A percentile compares a stretch with the other conserved stretches of the same genome.
phyloP scores from a whole-genome alignment of 306 rosid species.

The Acacia acuminata region DNA sequence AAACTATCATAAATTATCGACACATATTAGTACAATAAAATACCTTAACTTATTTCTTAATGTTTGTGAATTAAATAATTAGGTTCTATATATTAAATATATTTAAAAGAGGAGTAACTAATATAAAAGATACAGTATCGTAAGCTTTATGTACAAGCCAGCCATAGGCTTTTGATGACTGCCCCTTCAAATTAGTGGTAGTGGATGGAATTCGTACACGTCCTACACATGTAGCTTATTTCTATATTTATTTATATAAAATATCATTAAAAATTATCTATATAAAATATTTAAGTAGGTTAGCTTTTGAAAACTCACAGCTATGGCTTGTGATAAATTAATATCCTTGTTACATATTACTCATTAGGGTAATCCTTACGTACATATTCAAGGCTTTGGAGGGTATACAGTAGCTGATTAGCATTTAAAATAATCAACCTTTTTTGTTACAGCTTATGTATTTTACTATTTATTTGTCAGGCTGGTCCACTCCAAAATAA shows the following conservation, averaged over 20 bases:
- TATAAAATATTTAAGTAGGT: neutral
- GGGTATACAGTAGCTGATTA: too few relatives aligned
- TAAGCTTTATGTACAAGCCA: conserved; percentile 41
- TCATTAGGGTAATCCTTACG: neutral
- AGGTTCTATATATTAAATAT: too few relatives aligned
- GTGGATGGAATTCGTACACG: neutral
- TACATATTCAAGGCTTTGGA: neutral
- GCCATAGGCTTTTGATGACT: conserved; percentile 37
- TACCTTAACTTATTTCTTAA: too few relatives aligned
- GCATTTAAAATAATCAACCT: neutral
- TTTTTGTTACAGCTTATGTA: neutral
- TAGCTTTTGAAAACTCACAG: neutral
- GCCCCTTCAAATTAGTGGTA: conserved; percentile 9
- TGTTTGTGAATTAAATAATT: too few relatives aligned
- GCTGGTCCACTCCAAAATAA: conserved; percentile 36
- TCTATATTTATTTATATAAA: too few relatives aligned
- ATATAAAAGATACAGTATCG: neutral
- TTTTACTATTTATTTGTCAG: neutral
- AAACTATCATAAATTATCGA: too few relatives aligned
- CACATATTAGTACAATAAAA: too few relatives aligned
- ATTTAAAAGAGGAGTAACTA: too few relatives aligned
- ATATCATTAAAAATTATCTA: too few relatives aligned
- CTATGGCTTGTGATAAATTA: neutral
- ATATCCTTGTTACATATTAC: neutral
- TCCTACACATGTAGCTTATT: neutral